Base-by-base conservation (phyloP, 768 basidiomycete species). In the Mrakia blollopis region DNA sequence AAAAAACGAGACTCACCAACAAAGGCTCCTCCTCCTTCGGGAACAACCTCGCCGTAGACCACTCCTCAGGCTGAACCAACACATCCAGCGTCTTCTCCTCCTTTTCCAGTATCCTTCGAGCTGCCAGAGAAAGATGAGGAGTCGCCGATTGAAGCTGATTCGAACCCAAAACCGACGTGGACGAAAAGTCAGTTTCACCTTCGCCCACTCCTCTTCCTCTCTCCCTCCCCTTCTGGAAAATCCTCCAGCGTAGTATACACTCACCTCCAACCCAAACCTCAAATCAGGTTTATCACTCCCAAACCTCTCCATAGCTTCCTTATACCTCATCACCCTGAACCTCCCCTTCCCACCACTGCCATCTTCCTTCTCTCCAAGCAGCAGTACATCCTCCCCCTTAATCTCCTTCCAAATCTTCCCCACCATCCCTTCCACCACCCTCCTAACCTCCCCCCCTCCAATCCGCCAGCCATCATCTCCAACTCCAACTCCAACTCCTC, bases 271-370 rank as follows among this genome's bases (percentile, higher is more conserved):
- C 74, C 88, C 88, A 84, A 93, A 94, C 74, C 94, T 88, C 73
- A 90, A 90, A 84, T 98, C 95, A 63, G 95, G 95, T 85, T 97
- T 97, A 84, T 97, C 94, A 75, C 92, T 92, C 21, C 94, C 94
- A 86, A 90, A 97, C 91, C 89, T 89, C 82, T 88, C 86, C 92
- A 98, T 97, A n/a, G 94, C 93, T 81, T 94, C 89, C 76, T 87
- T 82, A 83, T 96, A 98, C 73, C 91, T 93, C 89, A 96, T 90
- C 69, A 95, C 92, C 70, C 85, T 84, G 85, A 96, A 94, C 50
- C 84, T 83, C 25, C 73, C 77, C n/a, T 62, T 39, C 11, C 37
- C 14, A 52, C 84, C 84, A n/a, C n/a, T n/a, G n/a, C n/a, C n/a
- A n/a, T n/a, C n/a, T n/a, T n/a, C n/a, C n/a, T n/a, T n/a, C n/a